Conservation (phyloP, 2,329 filamentous ascomycete genomes). For the Verticillium zaregamsianum region DNA sequence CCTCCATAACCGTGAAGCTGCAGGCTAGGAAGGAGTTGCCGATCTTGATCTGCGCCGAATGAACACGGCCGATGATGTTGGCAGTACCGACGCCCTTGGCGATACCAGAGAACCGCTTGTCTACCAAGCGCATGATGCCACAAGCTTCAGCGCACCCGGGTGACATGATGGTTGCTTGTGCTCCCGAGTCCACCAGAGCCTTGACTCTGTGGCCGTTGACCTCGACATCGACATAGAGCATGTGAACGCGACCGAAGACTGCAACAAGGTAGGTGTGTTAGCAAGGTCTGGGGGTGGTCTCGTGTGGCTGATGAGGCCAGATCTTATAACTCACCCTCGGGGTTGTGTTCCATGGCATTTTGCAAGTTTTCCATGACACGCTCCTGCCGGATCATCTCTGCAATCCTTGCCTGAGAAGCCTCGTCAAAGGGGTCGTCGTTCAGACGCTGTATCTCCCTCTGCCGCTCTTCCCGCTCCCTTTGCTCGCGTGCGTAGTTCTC, state of each 20-base stretch:
- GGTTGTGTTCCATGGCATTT: slow-evolving; percentile 94
- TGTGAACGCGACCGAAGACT: slow-evolving; percentile 93
- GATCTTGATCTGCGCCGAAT: slow-evolving; percentile 92
- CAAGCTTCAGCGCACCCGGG: slow-evolving; percentile 86
- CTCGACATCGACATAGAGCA: slow-evolving; percentile 94
- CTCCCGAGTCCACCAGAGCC: slow-evolving; percentile 94
- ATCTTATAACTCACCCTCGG: slow-evolving; percentile 66
- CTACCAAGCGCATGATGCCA: slow-evolving; percentile 93
- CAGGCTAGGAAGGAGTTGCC: slow-evolving; percentile 83
- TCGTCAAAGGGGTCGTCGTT: slow-evolving; percentile 94
- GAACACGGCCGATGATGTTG: slow-evolving; percentile 89
- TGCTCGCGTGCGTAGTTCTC: slow-evolving; percentile 67
- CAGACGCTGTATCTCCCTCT: slow-evolving; percentile 76
- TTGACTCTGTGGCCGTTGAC: slow-evolving; percentile 92
- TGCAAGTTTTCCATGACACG: slow-evolving; percentile 92
- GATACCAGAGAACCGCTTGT: slow-evolving; percentile 86
- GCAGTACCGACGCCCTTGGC: slow-evolving; percentile 93
- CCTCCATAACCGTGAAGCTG: slow-evolving; percentile 99
- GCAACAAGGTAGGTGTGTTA: slow-evolving; percentile 11
- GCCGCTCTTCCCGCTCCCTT: slow-evolving; percentile 69
- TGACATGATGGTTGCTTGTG: slow-evolving; percentile 98
- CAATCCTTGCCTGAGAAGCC: slow-evolving; percentile 86
- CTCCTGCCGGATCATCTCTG: slow-evolving; percentile 95
- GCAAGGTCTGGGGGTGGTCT: background rate
- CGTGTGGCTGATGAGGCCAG: background rate